A percentile compares a stretch with the other conserved stretches of the same genome.
These are phyloP conservation scores for Boletus smithii DNA, from an alignment of 1,284 basidiomycete species.

Conservation along the genomic window DNA sequence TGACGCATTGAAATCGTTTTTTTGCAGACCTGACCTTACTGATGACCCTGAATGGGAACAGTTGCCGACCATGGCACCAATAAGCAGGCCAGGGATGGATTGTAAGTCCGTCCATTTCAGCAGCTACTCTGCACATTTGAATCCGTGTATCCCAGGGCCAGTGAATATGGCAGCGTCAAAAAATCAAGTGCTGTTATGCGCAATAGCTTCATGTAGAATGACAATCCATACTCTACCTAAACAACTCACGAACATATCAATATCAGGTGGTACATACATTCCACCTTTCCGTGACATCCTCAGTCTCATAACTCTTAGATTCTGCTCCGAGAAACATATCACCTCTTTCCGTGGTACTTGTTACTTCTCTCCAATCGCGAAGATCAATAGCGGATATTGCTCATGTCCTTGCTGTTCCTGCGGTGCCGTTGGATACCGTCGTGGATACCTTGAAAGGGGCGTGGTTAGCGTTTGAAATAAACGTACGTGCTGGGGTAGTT, in stretches of 20 bases:
- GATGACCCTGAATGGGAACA: conserved; percentile 52
- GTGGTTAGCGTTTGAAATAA: conserved; percentile 41
- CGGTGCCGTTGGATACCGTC: conserved; percentile 39
- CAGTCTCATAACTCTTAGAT: conserved; percentile 16
- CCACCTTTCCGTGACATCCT: conserved; percentile 2
- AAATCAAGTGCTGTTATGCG: conserved; percentile 52
- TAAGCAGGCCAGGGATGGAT: conserved; percentile 44
- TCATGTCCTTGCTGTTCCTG: conserved; percentile 45
- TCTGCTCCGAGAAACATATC: conserved; percentile 16
- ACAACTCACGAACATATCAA: conserved; percentile 19
- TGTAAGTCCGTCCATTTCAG: conserved; percentile 35
- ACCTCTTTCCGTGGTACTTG: conserved; percentile 37
- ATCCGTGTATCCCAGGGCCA: conserved; percentile 40
- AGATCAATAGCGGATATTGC: conserved; percentile 52
- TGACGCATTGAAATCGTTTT: conserved; percentile 1
- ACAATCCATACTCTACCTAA: conserved; percentile 51
- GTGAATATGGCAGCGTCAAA: conserved; percentile 51
- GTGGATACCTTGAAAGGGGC: conserved; percentile 44
- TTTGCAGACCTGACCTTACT: conserved; percentile 49
- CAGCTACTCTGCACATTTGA: conserved; percentile 3
- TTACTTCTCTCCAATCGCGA: conserved; percentile 44
- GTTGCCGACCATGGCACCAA: conserved; percentile 42
- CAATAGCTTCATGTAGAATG: conserved; percentile 43
- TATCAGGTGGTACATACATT: conserved; percentile 20
- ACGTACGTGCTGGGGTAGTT: conserved; percentile 34